Evolutionary conservation across 2,329 filamentous ascomycete species (phyloP).

Genomic region (Trematosphaeria pertusa): DNA sequence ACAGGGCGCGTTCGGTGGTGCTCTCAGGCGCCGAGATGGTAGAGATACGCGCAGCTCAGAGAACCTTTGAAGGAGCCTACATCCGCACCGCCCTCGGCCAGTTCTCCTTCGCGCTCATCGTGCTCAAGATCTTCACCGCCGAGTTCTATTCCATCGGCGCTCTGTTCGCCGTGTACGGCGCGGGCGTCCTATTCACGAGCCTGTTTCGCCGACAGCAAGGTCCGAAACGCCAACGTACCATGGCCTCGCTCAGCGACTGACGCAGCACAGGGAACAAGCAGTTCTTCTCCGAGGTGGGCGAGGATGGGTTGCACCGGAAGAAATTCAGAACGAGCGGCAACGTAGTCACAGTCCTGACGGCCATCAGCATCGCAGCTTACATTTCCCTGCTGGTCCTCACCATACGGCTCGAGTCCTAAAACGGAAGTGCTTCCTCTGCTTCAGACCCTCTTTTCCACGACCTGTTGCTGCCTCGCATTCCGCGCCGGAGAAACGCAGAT

Average conservation of each 20-base stretch:
- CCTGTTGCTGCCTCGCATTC: not conserved
- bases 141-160: slow-evolving; percentile 99
- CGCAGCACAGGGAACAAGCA: slow-evolving; percentile 72
- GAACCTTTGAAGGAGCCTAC: slow-evolving; percentile 97
- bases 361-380: slow-evolving; percentile 68
- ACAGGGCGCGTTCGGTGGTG: slow-evolving; percentile 82
- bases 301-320: slow-evolving; percentile 66
- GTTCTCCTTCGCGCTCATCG: slow-evolving; percentile 92
- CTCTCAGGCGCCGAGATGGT: slow-evolving; percentile 86
- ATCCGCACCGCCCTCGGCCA: slow-evolving; percentile 92
- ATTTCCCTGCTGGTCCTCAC: slow-evolving; percentile 66
- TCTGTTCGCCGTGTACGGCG: slow-evolving; percentile 90
- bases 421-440: slow-evolving; percentile 3
- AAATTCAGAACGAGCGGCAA: slow-evolving; percentile 72
- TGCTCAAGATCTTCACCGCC: slow-evolving; percentile 94
- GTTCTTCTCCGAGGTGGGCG: slow-evolving; percentile 76
- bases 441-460: not conserved
- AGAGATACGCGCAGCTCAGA: slow-evolving; percentile 91
- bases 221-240: slow-evolving; percentile 13
- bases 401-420: slow-evolving; percentile 53
- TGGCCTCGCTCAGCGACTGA: slow-evolving; percentile 16
- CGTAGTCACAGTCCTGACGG: slow-evolving; percentile 68
- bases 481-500: not conserved
- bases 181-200: slow-evolving; percentile 81
- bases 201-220: slow-evolving; percentile 85